Evolutionary conservation across 345 rosid species (phyloP).

Genomic region (Lumnitzera littorea): DNA sequence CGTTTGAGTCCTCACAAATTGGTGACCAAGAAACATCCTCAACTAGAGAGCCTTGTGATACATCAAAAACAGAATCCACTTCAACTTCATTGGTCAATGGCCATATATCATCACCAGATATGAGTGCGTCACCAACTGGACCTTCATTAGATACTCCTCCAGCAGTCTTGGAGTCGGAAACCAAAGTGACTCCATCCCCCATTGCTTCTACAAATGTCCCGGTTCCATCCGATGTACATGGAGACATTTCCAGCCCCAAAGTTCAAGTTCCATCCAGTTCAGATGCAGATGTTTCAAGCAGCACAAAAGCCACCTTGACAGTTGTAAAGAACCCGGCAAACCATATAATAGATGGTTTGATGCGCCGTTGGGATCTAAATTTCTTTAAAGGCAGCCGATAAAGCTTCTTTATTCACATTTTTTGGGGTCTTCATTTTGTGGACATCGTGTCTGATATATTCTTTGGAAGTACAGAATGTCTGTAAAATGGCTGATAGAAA

Average conservation of each 20-base stretch:
- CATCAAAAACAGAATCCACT: conserved; percentile 27
- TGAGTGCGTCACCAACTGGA: conserved; percentile 17
- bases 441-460: no score
- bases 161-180: conserved; percentile 16
- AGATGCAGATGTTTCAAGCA: conserved; percentile 54
- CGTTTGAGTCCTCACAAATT: conserved; percentile 17
- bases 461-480: no score
- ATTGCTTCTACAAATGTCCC: conserved; percentile 25
- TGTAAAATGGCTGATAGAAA: no score
- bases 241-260: conserved; percentile 51
- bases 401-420: background rate
- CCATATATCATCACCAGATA: conserved; percentile 19
- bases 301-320: conserved; percentile 74
- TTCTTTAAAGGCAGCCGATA: conserved; percentile 52
- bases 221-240: conserved; percentile 30
- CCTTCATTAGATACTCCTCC: conserved; percentile 14
- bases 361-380: conserved; percentile 82
- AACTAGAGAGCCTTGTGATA: conserved; percentile 12
- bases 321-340: conserved; percentile 55
- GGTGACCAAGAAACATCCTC: conserved; percentile 9
- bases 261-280: conserved; percentile 26
- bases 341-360: conserved; percentile 70
- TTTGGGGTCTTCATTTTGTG: background rate
- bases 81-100: conserved; percentile 16
- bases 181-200: conserved; percentile 17